These are phyloP conservation scores for Iberis amara DNA, from an alignment of 441 rosid genomes.

Conservation along the genomic window DNA sequence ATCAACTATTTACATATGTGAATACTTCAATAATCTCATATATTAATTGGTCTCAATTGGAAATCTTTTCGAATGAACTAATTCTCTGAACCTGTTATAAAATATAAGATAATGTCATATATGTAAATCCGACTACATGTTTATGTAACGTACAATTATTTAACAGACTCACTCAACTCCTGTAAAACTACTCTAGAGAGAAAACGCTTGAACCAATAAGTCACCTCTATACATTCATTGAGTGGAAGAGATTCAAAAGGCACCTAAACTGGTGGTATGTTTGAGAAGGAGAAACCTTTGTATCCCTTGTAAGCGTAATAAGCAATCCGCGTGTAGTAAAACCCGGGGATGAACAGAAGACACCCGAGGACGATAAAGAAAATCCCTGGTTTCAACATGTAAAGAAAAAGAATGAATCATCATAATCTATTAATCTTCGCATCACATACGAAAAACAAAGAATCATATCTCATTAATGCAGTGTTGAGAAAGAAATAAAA, in stretches of 20 bases:
- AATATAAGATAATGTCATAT: too few relatives aligned
- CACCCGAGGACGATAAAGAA: constrained; percentile 81
- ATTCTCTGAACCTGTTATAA: too few relatives aligned
- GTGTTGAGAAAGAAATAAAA: neutral
- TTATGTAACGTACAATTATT: neutral
- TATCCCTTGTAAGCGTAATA: constrained; percentile 93
- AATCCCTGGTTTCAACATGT: constrained; percentile 44
- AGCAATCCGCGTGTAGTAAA: constrained; percentile 86
- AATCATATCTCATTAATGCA: constrained; percentile 7
- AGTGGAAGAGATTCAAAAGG: constrained; percentile 1
- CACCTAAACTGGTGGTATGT: constrained; percentile 73
- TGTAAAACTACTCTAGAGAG: constrained; percentile 27
- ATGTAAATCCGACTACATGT: too few relatives aligned
- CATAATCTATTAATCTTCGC: neutral
- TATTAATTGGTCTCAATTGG: too few relatives aligned
- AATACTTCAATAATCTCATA: too few relatives aligned
- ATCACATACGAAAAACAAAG: constrained; percentile 2
- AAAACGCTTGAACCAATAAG: neutral
- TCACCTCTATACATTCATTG: constrained; percentile 25
- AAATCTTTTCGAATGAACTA: too few relatives aligned
- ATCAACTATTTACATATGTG: too few relatives aligned
- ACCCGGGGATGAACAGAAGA: constrained; percentile 82
- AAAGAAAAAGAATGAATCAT: neutral
- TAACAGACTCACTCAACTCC: constrained; percentile 19
- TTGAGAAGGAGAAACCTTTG: constrained; percentile 90